A percentile compares a stretch with the other conserved stretches of the same genome.
Evolutionary conservation across 306 rosid genomes (phyloP).

Genomic region (Parietaria judaica): DNA sequence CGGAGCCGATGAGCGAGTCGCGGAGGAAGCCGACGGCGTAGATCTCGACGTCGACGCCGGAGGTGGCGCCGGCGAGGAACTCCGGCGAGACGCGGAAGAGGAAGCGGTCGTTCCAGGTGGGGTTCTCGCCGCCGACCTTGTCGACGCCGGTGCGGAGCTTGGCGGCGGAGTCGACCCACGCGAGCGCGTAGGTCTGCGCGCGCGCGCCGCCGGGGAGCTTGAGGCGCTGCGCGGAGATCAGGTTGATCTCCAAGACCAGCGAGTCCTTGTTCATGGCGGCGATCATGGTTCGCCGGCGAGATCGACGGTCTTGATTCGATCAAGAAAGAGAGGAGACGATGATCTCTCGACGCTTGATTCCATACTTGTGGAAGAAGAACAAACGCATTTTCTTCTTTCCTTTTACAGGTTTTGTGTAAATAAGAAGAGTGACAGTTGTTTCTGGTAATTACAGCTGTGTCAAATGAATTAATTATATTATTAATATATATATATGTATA

Average conservation of each 20-base stretch:
- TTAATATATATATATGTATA: too few species aligned
- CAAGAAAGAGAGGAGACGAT: constrained; percentile 22
- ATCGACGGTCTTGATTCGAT: constrained; percentile 25
- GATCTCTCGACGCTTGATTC: constrained; percentile 6
- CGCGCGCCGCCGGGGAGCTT: constrained; percentile 38
- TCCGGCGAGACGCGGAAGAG: constrained; percentile 67
- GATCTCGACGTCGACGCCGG: constrained; percentile 56
- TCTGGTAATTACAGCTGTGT: constrained; percentile 2
- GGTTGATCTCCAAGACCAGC: constrained; percentile 73
- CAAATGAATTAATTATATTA: too few species aligned
- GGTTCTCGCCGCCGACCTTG: constrained; percentile 53
- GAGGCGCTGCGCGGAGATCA: constrained; percentile 86
- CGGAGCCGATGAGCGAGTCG: constrained; percentile 56
- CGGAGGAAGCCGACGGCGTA: constrained; percentile 55
- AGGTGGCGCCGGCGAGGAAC: constrained; percentile 63
- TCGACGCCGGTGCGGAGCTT: constrained; percentile 69
- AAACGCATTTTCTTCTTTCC: background rate
- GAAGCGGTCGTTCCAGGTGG: constrained; percentile 89
- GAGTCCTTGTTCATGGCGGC: constrained; percentile 7
- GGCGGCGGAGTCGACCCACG: constrained; percentile 48
- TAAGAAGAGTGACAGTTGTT: background rate
- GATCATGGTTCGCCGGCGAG: constrained; percentile 20
- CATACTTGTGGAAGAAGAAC: constrained; percentile 11
- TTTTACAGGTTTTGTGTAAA: background rate
- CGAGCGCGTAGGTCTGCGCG: constrained; percentile 56